These are phyloP conservation scores for Termitomyces sp. DNA, from an alignment of 768 basidiomycete genomes.

Conservation along the genomic window DNA sequence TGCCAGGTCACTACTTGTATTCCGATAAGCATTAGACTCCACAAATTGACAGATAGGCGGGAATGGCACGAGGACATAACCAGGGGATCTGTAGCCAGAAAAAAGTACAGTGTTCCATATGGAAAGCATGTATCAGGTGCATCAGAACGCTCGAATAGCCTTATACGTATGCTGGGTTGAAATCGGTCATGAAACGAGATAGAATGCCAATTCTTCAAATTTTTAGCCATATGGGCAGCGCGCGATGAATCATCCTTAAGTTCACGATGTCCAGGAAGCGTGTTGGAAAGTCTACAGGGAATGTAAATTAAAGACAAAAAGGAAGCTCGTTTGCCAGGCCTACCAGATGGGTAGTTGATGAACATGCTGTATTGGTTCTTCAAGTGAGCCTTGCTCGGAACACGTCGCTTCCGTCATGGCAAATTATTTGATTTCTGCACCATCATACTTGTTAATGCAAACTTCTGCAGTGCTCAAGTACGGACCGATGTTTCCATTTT, in stretches of 20 bases:
- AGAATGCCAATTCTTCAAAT: neutral
- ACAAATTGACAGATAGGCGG: neutral
- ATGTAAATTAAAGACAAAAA: neutral
- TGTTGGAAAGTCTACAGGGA: neutral
- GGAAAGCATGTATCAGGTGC: neutral
- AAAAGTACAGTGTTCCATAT: neutral
- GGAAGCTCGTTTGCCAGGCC: neutral
- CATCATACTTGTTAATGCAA: neutral
- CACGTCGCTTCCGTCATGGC: no score
- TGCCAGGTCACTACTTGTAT: neutral
- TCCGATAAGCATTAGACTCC: neutral
- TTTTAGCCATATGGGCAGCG: neutral
- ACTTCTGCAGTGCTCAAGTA: neutral
- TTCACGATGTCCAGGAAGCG: neutral
- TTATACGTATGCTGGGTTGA: neutral
- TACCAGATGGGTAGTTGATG: neutral
- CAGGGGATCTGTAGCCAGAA: neutral
- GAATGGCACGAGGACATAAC: neutral
- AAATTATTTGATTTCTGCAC: neutral
- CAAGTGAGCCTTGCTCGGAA: neutral
- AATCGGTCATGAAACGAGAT: neutral
- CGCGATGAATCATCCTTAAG: neutral
- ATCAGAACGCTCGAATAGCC: neutral
- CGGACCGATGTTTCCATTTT: neutral
- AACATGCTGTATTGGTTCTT: neutral